Conservation (phyloP, 148 eudicot genomes). For the Rhododendron simsii region DNA sequence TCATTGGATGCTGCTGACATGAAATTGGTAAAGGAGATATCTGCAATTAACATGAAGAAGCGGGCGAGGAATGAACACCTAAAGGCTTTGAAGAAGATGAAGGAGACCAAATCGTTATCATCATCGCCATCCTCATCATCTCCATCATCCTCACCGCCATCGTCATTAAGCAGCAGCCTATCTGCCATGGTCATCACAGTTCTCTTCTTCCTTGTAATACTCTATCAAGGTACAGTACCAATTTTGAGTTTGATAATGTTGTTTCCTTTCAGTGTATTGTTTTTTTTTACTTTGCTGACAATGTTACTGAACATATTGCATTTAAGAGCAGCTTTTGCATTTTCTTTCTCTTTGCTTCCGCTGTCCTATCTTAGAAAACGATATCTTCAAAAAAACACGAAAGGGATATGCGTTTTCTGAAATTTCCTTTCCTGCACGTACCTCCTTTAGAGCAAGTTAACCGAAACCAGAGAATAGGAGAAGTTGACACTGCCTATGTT, state of each 20-base stretch:
- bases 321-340: neutral
- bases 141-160: slow-evolving; percentile 2
- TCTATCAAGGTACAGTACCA: slow-evolving; percentile 57
- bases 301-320: neutral
- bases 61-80: slow-evolving; percentile 60
- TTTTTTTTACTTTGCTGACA: neutral
- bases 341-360: neutral
- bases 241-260: neutral
- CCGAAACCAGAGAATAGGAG: neutral
- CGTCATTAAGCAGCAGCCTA: slow-evolving; percentile 37
- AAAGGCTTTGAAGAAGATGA: slow-evolving; percentile 57
- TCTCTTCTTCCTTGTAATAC: slow-evolving; percentile 48
- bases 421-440: no score
- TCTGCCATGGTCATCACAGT: slow-evolving; percentile 47
- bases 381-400: no score
- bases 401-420: no score
- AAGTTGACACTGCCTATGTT: neutral
- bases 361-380: no score
- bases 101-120: slow-evolving; percentile 27
- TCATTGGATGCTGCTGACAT: slow-evolving; percentile 49
- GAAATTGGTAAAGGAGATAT: slow-evolving; percentile 57
- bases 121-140: neutral
- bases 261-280: neutral
- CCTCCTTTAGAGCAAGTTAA: neutral
- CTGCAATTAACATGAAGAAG: slow-evolving; percentile 55